Evolutionary conservation across 441 rosid genomes (phyloP).

Genomic region (Biscutella laevigata): DNA sequence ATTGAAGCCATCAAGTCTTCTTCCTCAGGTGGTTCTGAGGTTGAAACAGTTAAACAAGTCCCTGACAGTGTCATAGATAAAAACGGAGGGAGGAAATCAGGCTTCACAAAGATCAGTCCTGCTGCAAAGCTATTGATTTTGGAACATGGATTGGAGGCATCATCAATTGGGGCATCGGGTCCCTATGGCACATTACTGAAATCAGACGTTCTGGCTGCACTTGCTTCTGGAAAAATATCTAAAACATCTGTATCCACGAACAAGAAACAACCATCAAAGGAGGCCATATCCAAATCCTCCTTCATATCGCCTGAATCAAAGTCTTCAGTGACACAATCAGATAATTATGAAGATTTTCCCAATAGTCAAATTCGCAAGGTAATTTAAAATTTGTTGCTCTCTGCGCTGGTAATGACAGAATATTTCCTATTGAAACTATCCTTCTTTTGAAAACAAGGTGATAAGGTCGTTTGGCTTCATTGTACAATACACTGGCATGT

Average conservation of each 20-base stretch:
- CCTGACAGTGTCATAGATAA: conserved; percentile 39
- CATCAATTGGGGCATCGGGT: conserved; percentile 72
- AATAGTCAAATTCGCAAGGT: conserved; percentile 99
- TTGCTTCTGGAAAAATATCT: conserved; percentile 64
- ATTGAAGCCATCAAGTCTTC: conserved; percentile 62
- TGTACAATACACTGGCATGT: too few relatives aligned
- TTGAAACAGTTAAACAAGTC: conserved; percentile 35
- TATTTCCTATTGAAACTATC: not conserved
- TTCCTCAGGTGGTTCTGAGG: conserved; percentile 32
- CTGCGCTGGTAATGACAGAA: not conserved
- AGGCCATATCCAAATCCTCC: conserved; percentile 33
- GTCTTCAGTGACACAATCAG: conserved; percentile 37
- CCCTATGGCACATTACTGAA: conserved; percentile 77
- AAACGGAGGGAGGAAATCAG: conserved; percentile 30
- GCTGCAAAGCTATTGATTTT: conserved; percentile 73
- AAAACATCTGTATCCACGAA: conserved; percentile 32
- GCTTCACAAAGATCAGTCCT: conserved; percentile 79
- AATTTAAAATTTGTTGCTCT: conserved; percentile 10
- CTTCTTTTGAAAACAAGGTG: not conserved
- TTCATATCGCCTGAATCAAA: conserved; percentile 31
- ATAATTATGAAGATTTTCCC: conserved; percentile 73
- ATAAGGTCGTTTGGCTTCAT: too few relatives aligned
- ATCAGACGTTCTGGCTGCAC: conserved; percentile 73
- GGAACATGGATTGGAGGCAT: conserved; percentile 72
- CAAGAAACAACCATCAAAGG: conserved; percentile 37